Conservation (phyloP, 2,329 filamentous ascomycete species). For the Harringtonia lauricola region DNA sequence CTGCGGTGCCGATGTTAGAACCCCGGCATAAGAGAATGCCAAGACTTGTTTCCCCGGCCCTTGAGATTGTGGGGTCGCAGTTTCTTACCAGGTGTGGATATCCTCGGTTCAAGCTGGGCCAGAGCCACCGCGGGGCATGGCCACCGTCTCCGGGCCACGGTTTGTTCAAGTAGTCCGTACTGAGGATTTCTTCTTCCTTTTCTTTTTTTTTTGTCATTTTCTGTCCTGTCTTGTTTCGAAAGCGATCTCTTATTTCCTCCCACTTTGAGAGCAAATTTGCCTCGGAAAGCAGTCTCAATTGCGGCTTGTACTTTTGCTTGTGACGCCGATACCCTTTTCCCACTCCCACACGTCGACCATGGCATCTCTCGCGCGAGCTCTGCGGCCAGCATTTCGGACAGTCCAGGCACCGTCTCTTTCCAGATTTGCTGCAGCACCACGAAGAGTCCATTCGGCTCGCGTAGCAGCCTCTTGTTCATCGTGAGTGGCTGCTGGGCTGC, state of each 20-base stretch:
- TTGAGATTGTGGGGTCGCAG: background rate
- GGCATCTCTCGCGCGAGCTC: slow-evolving; percentile 37
- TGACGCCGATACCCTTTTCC: too few species aligned
- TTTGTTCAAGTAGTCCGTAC: too few species aligned
- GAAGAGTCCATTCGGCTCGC: slow-evolving; percentile 4
- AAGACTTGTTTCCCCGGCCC: slow-evolving; percentile 8
- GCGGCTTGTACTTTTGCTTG: background rate
- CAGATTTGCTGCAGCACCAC: slow-evolving; percentile 3
- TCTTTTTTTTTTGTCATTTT: too few species aligned
- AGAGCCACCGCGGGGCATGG: slow-evolving; percentile 4
- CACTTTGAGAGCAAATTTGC: background rate
- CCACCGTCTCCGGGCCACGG: background rate
- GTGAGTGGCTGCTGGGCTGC: slow-evolving; percentile 1
- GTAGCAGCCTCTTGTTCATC: slow-evolving; percentile 9
- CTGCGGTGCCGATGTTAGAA: background rate
- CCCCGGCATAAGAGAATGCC: slow-evolving; percentile 9
- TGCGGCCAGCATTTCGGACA: slow-evolving; percentile 40
- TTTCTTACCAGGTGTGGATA: slow-evolving; percentile 13
- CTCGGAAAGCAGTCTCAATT: background rate
- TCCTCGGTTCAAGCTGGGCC: slow-evolving; percentile 16
- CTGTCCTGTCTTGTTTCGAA: too few species aligned
- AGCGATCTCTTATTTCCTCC: background rate
- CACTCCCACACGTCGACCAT: slow-evolving; percentile 19
- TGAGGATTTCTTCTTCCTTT: too few species aligned
- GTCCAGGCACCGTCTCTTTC: slow-evolving; percentile 19